Percentiles rank a stretch among this genome's conserved stretches.
phyloP scores from a whole-genome alignment of 345 rosid species.

The Gossypium longicalyx region DNA sequence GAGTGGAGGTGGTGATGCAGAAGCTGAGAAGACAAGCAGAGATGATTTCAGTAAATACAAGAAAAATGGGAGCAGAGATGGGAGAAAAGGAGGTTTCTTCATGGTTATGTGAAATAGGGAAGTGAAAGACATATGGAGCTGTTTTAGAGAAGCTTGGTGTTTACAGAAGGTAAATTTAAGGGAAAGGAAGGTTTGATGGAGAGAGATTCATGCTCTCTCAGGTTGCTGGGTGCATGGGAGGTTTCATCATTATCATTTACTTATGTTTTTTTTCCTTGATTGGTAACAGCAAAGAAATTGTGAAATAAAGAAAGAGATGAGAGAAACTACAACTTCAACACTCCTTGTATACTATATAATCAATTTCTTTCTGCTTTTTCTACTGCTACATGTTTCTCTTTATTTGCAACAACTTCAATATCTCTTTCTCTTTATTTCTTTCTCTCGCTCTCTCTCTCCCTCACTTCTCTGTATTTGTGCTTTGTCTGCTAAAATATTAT shows the following conservation, averaged over 20 bases:
- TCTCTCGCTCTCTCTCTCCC: slow-evolving; percentile 8
- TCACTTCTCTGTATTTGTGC: slow-evolving; percentile 9
- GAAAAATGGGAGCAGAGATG: slow-evolving; percentile 27
- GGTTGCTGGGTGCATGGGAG: slow-evolving; percentile 51
- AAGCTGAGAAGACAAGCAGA: slow-evolving; percentile 19
- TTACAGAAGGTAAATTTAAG: slow-evolving; percentile 51
- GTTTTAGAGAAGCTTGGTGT: slow-evolving; percentile 24
- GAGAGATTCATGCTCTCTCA: slow-evolving; percentile 38
- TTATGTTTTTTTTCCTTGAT: slow-evolving; percentile 21
- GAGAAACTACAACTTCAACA: background rate
- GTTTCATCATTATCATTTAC: slow-evolving; percentile 52
- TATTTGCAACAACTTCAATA: background rate
- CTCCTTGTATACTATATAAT: background rate
- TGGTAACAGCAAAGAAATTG: slow-evolving; percentile 8
- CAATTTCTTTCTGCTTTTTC: background rate
- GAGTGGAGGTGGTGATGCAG: slow-evolving; percentile 44
- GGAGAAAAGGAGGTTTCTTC: slow-evolving; percentile 38
- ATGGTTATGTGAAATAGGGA: slow-evolving; percentile 30
- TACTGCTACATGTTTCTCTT: background rate
- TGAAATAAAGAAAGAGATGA: background rate
- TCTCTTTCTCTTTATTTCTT: background rate
- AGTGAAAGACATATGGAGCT: slow-evolving; percentile 10
- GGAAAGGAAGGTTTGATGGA: slow-evolving; percentile 38
- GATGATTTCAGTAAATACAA: slow-evolving; percentile 23
- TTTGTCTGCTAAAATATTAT: slow-evolving; percentile 23